Percentiles rank a stretch among this genome's conserved stretches.
These are phyloP conservation scores for Yamadazyma sp. DNA, from an alignment of 805 yeast genomes.

Conservation along the genomic window DNA sequence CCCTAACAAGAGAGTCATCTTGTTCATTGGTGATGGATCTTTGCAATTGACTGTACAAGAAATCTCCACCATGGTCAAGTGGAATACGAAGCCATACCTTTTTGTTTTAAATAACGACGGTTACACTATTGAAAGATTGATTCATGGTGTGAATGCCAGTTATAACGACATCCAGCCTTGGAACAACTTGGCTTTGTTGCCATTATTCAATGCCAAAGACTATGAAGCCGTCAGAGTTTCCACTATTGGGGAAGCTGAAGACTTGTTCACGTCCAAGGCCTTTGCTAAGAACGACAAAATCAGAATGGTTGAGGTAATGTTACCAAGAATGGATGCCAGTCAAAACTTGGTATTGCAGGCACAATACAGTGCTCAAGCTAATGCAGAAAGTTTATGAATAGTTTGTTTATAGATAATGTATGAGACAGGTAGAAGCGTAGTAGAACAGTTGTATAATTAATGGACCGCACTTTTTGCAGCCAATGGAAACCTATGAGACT, in stretches of 20 bases:
- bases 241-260: constrained; percentile 58
- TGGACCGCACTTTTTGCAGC: not conserved
- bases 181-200: constrained; percentile 60
- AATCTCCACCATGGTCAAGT: constrained; percentile 37
- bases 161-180: constrained; percentile 60
- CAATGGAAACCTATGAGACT: not conserved
- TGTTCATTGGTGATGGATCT: constrained; percentile 45
- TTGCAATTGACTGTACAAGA: constrained; percentile 44
- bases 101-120: constrained; percentile 43
- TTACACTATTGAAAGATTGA: constrained; percentile 40
- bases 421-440: too few species aligned
- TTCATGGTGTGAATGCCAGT: constrained; percentile 37
- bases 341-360: constrained; percentile 49
- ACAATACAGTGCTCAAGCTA: constrained; percentile 30
- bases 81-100: constrained; percentile 34
- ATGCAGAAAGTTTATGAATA: constrained; percentile 17
- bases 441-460: too few species aligned
- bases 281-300: constrained; percentile 59
- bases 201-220: constrained; percentile 57
- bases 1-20: constrained; percentile 34
- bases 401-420: constrained; percentile 2
- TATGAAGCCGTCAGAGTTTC: constrained; percentile 56
- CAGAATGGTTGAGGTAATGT: constrained; percentile 66
- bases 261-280: constrained; percentile 43
- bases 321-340: constrained; percentile 71